Evolutionary conservation across 805 yeast genomes (phyloP).

Genomic region (Debaryomyces hansenii): DNA sequence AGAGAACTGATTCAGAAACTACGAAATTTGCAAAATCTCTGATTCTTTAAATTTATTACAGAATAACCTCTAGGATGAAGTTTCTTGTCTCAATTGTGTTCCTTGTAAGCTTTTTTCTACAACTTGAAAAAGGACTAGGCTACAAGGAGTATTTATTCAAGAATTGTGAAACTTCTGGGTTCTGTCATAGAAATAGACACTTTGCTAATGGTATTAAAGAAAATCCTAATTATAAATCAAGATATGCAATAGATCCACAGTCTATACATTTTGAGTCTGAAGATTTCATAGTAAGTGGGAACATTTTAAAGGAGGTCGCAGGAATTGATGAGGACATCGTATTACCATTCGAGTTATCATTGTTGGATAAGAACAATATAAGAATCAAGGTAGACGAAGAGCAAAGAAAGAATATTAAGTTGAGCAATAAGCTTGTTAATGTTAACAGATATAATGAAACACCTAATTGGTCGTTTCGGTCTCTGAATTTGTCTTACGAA

Average conservation of each 20-base stretch:
- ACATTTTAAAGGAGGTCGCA: slow-evolving; percentile 43
- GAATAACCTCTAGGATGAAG: not conserved
- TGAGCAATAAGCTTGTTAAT: slow-evolving; percentile 22
- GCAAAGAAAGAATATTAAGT: slow-evolving; percentile 31
- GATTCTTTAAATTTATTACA: not conserved
- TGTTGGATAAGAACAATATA: slow-evolving; percentile 58
- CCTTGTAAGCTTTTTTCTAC: not conserved
- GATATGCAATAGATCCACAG: slow-evolving; percentile 23
- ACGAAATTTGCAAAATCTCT: too few species aligned
- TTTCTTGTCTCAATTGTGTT: not conserved
- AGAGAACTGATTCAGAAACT: too few species aligned
- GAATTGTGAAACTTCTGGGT: slow-evolving; percentile 77
- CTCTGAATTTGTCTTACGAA: slow-evolving; percentile 10
- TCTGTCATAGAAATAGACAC: slow-evolving; percentile 76
- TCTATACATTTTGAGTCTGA: slow-evolving; percentile 12
- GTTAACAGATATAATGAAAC: slow-evolving; percentile 61
- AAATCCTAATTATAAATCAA: slow-evolving; percentile 11
- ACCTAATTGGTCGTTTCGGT: slow-evolving; percentile 54
- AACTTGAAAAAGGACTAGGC: slow-evolving; percentile 13
- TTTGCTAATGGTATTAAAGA: slow-evolving; percentile 44
- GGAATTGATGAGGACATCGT: slow-evolving; percentile 18
- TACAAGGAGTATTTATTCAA: slow-evolving; percentile 73
- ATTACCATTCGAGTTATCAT: slow-evolving; percentile 57
- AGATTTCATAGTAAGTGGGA: slow-evolving; percentile 42
- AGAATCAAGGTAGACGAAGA: slow-evolving; percentile 68